Base-by-base conservation (phyloP, 2,329 filamentous ascomycete genomes). In the Didymella pomorum region DNA sequence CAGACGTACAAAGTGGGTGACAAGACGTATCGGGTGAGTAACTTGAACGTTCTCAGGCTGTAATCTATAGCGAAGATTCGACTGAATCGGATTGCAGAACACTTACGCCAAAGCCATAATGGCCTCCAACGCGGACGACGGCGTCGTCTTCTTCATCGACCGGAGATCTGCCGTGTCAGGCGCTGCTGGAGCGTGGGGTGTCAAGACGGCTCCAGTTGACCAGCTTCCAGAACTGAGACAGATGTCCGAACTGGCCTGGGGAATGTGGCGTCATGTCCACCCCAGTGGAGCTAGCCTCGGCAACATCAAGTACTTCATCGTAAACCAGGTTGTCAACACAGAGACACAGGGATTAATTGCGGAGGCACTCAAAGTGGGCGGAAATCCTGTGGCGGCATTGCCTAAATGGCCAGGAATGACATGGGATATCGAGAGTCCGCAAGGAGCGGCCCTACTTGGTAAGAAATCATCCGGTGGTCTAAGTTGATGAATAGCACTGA, bases 201-300 rank as follows among this genome's bases (percentile, higher is more conserved):
- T 28, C 2, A 20, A 16, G 4, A 7, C n/a, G 2, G 21, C 49
- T 11, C 49, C 28, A 1, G 3, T 28, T 1, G 41, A 52, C 7
- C 7, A 52, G 41, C 49, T 52, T 35, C 49, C 49, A 21, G 20
- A 25, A 20, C 7, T 52, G 20, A 52, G 21, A 20, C 21, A 44
- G 10, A 52, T 35, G 14, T 52, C 49, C 1, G 39, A 52, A 9
- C 44, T 44, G 29, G 49, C 49, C 26, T 44, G 49, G 49, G 49
- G 49, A 0, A 21, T 37, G 9, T 52, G 49, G 49, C 41, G 41
- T 35, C 49, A 41, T 11, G 20, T 25, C 9, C 49, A 44, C 14
- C 28, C 28, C 18, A 16, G 18, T 20, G 29, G 41, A 2, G 20
- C n/a, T 11, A 11, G 26, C 6, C 29, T 52, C 21, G n/a, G 8